Evolutionary conservation across 2,329 filamentous ascomycete species (phyloP).

Genomic region (Phialemonium atrogriseum): DNA sequence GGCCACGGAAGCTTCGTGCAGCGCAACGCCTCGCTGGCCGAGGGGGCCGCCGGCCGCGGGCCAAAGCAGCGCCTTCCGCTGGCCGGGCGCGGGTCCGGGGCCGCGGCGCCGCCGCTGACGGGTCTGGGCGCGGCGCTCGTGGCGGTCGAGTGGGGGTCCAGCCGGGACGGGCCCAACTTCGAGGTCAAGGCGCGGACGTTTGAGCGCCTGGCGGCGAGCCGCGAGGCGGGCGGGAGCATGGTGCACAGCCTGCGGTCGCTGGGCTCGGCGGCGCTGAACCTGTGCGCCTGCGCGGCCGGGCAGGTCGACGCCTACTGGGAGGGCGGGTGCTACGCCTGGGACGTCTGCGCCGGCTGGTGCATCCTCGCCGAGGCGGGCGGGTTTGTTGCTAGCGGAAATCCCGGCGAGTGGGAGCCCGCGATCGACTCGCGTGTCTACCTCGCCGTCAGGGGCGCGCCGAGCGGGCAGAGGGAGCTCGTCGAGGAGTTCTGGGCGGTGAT

Average conservation of each 20-base stretch:
- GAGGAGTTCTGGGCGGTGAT: conserved; percentile 57
- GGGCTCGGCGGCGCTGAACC: conserved; percentile 67
- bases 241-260: conserved; percentile 64
- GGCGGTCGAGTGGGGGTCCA: conserved; percentile 65
- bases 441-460: conserved; percentile 51
- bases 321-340: conserved; percentile 78
- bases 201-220: conserved; percentile 45
- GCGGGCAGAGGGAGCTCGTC: conserved; percentile 52
- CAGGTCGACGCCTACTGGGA: conserved; percentile 73
- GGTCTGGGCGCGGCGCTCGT: conserved; percentile 58
- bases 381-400: conserved; percentile 63
- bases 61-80: conserved; percentile 26
- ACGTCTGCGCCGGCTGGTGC: conserved; percentile 75
- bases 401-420: conserved; percentile 58
- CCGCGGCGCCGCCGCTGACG: conserved; percentile 44
- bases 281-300: conserved; percentile 64
- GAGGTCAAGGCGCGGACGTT: conserved; percentile 62
- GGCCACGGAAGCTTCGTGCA: conserved; percentile 58
- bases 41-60: conserved; percentile 13
- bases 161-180: conserved; percentile 62
- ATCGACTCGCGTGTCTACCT: conserved; percentile 55
- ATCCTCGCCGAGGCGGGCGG: conserved; percentile 69
- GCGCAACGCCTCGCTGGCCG: conserved; percentile 31
- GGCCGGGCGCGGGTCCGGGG: conserved; percentile 22
- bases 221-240: conserved; percentile 62